phyloP scores from a whole-genome alignment of 257 asterid genomes.

The Verbascum thapsus region DNA sequence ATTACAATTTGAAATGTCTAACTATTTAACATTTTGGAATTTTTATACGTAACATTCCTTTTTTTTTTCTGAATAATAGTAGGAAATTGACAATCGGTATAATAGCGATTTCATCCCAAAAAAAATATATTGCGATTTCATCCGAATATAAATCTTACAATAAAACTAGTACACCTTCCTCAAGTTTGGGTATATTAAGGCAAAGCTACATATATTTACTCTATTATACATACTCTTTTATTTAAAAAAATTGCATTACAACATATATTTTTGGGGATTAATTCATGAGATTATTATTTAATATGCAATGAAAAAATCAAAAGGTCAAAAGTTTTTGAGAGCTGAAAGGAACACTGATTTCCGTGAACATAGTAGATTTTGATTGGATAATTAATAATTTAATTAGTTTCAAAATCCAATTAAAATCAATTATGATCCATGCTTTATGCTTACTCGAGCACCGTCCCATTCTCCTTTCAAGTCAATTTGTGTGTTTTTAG shows the following conservation, averaged over 20 bases:
- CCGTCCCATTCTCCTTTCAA: slow-evolving; percentile 20
- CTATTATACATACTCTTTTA: no score
- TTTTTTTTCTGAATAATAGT: no score
- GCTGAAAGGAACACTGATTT: background rate
- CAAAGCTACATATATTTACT: no score
- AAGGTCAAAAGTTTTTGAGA: slow-evolving; percentile 1
- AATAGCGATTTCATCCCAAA: no score
- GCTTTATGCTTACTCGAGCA: slow-evolving; percentile 43
- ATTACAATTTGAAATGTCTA: no score
- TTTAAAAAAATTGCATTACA: background rate
- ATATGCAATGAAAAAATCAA: slow-evolving; percentile 1
- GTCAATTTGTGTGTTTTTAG: background rate
- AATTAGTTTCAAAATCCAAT: background rate
- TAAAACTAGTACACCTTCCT: no score
- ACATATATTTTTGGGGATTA: background rate
- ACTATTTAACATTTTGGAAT: no score
- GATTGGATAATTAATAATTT: background rate
- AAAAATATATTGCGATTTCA: no score
- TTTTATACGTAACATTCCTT: no score
- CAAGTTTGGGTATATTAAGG: no score
- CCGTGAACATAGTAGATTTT: slow-evolving; percentile 7
- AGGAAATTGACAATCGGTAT: no score
- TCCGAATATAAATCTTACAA: no score
- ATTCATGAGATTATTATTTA: background rate
- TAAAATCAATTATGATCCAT: slow-evolving; percentile 33